Evolutionary conservation across 2,329 filamentous ascomycete species (phyloP).

Genomic region (Thielaviopsis punctulata): DNA sequence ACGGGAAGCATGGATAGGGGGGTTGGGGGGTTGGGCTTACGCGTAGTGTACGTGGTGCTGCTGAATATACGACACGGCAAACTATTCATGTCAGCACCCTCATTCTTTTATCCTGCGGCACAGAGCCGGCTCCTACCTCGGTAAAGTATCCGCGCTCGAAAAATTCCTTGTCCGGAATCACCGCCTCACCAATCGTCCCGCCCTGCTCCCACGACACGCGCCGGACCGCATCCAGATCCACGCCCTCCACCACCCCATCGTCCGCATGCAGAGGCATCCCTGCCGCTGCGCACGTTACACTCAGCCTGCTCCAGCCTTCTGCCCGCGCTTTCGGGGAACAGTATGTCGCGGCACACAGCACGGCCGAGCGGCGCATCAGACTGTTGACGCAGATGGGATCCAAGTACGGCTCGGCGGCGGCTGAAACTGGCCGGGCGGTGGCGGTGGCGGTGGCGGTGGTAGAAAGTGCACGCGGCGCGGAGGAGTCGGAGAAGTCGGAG

Average conservation of each 20-base stretch:
- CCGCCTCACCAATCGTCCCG: constrained; percentile 3
- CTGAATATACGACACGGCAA: constrained; percentile 21
- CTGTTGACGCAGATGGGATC: constrained; percentile 1
- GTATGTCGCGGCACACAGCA: constrained; percentile 21
- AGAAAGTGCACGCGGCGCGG: too few relatives aligned
- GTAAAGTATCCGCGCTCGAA: constrained; percentile 9
- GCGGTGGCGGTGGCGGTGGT: not conserved
- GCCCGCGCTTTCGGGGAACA: constrained; percentile 18
- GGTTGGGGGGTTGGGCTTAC: too few relatives aligned
- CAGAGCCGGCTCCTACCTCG: not conserved
- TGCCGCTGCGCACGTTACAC: constrained; percentile 19
- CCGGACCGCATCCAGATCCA: constrained; percentile 7
- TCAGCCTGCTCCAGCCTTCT: constrained; percentile 17
- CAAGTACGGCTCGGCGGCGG: not conserved
- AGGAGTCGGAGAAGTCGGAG: not conserved
- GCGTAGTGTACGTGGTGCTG: not conserved
- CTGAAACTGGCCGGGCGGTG: not conserved
- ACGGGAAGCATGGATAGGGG: not conserved
- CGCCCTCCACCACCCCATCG: not conserved
- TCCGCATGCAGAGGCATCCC: not conserved
- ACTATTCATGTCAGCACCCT: constrained; percentile 11
- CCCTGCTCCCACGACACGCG: not conserved
- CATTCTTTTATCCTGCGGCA: not conserved
- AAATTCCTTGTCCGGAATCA: constrained; percentile 6
- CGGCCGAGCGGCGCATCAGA: not conserved